phyloP scores from a whole-genome alignment of 306 rosid genomes.

The Malus domestica region DNA sequence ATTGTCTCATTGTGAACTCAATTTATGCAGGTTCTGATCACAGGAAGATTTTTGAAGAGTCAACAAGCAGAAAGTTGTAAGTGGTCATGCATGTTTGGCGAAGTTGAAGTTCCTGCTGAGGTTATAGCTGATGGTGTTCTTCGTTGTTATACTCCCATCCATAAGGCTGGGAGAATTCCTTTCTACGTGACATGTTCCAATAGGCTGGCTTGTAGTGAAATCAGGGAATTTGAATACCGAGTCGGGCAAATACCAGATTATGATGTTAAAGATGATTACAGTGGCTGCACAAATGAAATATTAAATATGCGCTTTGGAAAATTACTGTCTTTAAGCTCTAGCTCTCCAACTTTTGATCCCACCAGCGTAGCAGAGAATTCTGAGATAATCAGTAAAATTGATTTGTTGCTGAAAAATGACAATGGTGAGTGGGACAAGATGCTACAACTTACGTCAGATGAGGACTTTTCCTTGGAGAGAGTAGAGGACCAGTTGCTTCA shows the following conservation, averaged over 20 bases:
- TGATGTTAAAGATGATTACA: constrained; percentile 22
- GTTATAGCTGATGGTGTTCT: constrained; percentile 58
- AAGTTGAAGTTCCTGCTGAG: constrained; percentile 78
- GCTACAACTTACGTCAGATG: constrained; percentile 37
- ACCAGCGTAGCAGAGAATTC: constrained; percentile 29
- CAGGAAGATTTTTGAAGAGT: constrained; percentile 59
- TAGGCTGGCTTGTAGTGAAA: constrained; percentile 87
- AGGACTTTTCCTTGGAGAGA: constrained; percentile 45
- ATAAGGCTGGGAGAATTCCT: constrained; percentile 69
- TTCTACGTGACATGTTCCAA: constrained; percentile 85
- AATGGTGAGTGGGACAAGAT: constrained; percentile 55
- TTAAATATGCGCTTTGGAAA: constrained; percentile 42
- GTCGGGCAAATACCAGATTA: constrained; percentile 26
- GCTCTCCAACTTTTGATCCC: constrained; percentile 29
- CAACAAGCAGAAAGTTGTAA: constrained; percentile 42
- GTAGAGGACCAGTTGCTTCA: constrained; percentile 54
- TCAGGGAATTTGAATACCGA: constrained; percentile 73
- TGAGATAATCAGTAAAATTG: constrained; percentile 45
- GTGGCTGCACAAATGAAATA: constrained; percentile 23
- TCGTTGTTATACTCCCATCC: constrained; percentile 68
- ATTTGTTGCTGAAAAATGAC: constrained; percentile 46
- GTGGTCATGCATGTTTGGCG: constrained; percentile 95
- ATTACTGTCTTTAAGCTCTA: constrained; percentile 31
- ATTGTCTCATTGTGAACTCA: constrained; percentile 3
- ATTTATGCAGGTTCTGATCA: constrained; percentile 55